Conservation (phyloP, 2,329 filamentous ascomycete species). For the Alternaria triticimaculans region DNA sequence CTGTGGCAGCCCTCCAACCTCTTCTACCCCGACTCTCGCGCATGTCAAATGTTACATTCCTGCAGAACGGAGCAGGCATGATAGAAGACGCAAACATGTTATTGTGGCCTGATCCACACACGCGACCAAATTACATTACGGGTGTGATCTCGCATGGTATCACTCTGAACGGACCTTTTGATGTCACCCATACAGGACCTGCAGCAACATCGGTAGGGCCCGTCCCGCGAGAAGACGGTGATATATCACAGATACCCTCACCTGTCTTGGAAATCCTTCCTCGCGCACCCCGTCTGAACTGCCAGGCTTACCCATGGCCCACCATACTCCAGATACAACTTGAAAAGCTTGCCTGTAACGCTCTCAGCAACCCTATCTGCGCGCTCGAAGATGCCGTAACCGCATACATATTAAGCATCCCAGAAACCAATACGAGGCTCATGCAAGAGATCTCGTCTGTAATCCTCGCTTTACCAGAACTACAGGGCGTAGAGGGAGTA, state of each 20-base stretch:
- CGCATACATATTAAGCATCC: conserved; percentile 8
- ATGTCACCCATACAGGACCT: conserved; percentile 5
- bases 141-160: conserved; percentile 6
- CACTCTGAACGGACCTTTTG: conserved; percentile 4
- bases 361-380: conserved; percentile 11
- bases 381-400: conserved; percentile 7
- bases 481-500: background rate
- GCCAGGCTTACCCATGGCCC: background rate
- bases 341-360: conserved; percentile 1
- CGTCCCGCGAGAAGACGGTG: conserved; percentile 1
- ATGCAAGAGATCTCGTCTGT: conserved; percentile 11
- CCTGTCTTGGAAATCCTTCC: conserved; percentile 2
- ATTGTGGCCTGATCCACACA: background rate
- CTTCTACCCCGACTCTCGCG: background rate
- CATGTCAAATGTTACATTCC: conserved; percentile 1
- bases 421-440: conserved; percentile 1
- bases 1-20: conserved; percentile 3
- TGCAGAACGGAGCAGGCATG: conserved; percentile 8
- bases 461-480: conserved; percentile 5
- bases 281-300: background rate
- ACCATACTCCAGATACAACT: background rate
- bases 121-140: conserved; percentile 3
- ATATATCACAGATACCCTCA: background rate
- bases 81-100: conserved; percentile 6
- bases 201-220: conserved; percentile 3